Percentiles rank a stretch among this genome's conserved stretches.
Conservation (phyloP, 2,329 filamentous ascomycete genomes). For the Botryotinia convoluta region DNA sequence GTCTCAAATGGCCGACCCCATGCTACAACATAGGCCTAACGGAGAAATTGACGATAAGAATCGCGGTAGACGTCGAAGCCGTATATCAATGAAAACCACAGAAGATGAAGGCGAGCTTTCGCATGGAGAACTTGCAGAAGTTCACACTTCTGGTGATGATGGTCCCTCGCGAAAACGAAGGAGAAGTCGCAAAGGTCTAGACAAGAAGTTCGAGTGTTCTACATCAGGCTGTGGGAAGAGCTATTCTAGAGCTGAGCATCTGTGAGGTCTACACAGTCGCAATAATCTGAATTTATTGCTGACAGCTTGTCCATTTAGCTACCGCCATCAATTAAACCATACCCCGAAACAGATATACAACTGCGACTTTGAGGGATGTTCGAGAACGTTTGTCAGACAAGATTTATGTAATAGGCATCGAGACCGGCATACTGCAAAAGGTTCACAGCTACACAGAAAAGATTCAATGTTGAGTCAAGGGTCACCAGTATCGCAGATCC, state of each 20-base stretch:
- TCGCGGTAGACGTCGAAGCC: slow-evolving; percentile 36
- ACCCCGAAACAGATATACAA: slow-evolving; percentile 92
- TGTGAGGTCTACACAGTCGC: slow-evolving; percentile 56
- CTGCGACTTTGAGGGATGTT: slow-evolving; percentile 89
- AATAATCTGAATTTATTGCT: slow-evolving; percentile 10
- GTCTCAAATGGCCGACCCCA: slow-evolving; percentile 30
- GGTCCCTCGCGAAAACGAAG: slow-evolving; percentile 52
- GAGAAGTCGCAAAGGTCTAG: slow-evolving; percentile 72
- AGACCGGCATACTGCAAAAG: slow-evolving; percentile 76
- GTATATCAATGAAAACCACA: slow-evolving; percentile 31
- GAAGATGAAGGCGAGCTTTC: slow-evolving; percentile 32
- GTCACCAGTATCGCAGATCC: slow-evolving; percentile 38
- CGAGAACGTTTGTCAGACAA: slow-evolving; percentile 85
- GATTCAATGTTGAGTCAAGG: slow-evolving; percentile 57
- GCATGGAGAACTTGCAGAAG: slow-evolving; percentile 31
- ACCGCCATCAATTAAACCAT: slow-evolving; percentile 94
- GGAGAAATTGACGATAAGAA: slow-evolving; percentile 33
- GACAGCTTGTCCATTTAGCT: slow-evolving; percentile 42
- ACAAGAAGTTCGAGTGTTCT: slow-evolving; percentile 81
- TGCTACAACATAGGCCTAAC: slow-evolving; percentile 29
- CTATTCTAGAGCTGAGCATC: slow-evolving; percentile 92
- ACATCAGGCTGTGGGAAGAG: slow-evolving; percentile 89
- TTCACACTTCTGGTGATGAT: slow-evolving; percentile 37
- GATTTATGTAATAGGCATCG: slow-evolving; percentile 86
- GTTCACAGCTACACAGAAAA: slow-evolving; percentile 72